These are phyloP conservation scores for Limnomonas spitsbergensis DNA, from an alignment of 139 green algal species.

Conservation along the genomic window DNA sequence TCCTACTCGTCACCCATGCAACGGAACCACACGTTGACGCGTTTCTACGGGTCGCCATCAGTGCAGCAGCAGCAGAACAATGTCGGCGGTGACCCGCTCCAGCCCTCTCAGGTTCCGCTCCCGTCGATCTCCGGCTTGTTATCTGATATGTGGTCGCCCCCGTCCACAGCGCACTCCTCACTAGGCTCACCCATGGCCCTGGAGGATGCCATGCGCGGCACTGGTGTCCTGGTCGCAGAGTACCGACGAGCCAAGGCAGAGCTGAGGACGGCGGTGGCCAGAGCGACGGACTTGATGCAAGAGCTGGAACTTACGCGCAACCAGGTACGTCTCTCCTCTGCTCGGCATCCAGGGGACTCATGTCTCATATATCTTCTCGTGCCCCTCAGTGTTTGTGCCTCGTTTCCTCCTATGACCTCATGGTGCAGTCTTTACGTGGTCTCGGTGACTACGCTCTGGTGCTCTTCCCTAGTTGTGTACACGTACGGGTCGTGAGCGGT, in stretches of 20 bases:
- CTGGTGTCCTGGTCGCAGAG: background rate
- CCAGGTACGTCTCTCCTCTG: conserved; percentile 1
- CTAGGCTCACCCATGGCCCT: conserved; percentile 1
- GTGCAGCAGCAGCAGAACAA: background rate
- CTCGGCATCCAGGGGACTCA: background rate
- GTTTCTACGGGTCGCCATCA: background rate
- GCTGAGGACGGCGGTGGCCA: background rate
- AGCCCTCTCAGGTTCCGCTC: background rate
- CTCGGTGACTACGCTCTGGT: no score
- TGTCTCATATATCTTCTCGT: no score
- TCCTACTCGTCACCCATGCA: background rate
- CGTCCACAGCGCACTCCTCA: background rate
- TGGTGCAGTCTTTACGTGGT: no score
- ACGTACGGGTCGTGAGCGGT: no score
- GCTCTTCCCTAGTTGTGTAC: no score
- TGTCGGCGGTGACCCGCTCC: background rate
- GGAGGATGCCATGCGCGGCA: background rate
- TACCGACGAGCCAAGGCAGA: conserved; percentile 14
- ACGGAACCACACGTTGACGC: no score
- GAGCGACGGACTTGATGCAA: background rate
- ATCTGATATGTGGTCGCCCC: background rate
- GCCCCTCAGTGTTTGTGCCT: no score
- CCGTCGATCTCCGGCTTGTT: background rate
- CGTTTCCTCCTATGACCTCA: no score
- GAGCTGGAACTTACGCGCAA: background rate